Evolutionary conservation across 2,329 filamentous ascomycete species (phyloP).

Genomic region (Cladosporium sp.): DNA sequence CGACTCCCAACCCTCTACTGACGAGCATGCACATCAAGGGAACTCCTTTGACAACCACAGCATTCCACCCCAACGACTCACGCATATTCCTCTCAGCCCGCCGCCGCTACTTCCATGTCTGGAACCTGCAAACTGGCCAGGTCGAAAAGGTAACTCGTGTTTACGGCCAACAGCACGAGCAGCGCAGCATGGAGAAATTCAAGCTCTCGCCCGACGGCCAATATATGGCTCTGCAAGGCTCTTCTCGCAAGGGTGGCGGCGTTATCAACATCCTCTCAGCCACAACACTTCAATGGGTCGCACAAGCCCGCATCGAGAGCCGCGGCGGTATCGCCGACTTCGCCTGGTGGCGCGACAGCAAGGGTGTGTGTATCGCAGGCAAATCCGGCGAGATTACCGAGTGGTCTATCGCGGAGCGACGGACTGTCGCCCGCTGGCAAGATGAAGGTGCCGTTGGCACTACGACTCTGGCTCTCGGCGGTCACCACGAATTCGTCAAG

Average conservation of each 20-base stretch:
- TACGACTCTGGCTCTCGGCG: slow-evolving; percentile 76
- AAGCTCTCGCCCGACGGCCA: slow-evolving; percentile 79
- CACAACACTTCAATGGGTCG: slow-evolving; percentile 79
- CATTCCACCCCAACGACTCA: slow-evolving; percentile 67
- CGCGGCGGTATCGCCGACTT: slow-evolving; percentile 84
- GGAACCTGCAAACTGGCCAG: slow-evolving; percentile 77
- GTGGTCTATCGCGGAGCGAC: slow-evolving; percentile 66
- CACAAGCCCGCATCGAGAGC: slow-evolving; percentile 76
- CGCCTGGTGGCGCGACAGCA: slow-evolving; percentile 83
- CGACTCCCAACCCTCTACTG: slow-evolving; percentile 79
- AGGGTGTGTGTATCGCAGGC: slow-evolving; percentile 75
- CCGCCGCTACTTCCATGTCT: slow-evolving; percentile 87
- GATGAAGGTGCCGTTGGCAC: slow-evolving; percentile 87
- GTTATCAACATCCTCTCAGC: slow-evolving; percentile 80
- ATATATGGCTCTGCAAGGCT: slow-evolving; percentile 78
- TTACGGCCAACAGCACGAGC: slow-evolving; percentile 72
- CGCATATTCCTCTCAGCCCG: slow-evolving; percentile 86
- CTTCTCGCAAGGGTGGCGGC: slow-evolving; percentile 79
- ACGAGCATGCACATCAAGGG: slow-evolving; percentile 83
- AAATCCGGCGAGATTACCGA: slow-evolving; percentile 88
- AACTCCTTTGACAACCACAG: slow-evolving; percentile 78
- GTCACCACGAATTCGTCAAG: slow-evolving; percentile 53
- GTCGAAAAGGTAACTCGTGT: slow-evolving; percentile 79
- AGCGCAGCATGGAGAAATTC: slow-evolving; percentile 87
- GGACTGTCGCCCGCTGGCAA: slow-evolving; percentile 76